Base-by-base conservation (phyloP, 116 monocot species). In the Zostera marina region DNA sequence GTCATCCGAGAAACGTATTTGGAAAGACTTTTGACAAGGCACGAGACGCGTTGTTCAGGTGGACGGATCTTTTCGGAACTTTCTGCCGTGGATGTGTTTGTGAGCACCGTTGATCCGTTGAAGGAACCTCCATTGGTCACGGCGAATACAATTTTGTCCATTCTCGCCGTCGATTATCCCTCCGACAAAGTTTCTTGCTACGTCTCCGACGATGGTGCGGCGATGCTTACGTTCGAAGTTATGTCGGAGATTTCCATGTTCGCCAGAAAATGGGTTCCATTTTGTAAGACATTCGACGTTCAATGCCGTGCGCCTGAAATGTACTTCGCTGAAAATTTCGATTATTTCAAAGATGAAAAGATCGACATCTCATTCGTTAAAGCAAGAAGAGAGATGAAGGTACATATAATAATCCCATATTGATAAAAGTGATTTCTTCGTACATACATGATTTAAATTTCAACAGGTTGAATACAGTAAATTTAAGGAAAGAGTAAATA, bases 1-100 rank as follows among this genome's bases (percentile, higher is more conserved):
- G 70, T 92, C 43, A 77, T 65, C 42, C 70, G 92, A 1, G 74
- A 87, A 68, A 92, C 92, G 22, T 83, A 92, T 72, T 77, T 87
- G 25, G 87, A 92, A 55, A 79, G 92, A 32, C 81, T 92, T 45
- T 66, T 87, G 9, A 43, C 74, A 42, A 59, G 60, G 60, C 46
- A 16, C 32, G 32, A 32, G 32, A 38, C 61, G 54, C 26, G 17
- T 44, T 14, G 6, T 0, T 44, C 42, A 43, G 14, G 14, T 45
- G 59, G 41, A 41, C 14, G 26, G 8, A 22, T 42, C 1, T 8
- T 3, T 16, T 59, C 42, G 39, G 25, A 40, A 1, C 59, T 41
- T 32, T 11, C 59, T 0, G 9, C 59, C 9, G 59, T 59, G 12
- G 59, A 59, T 42, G 15, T 59, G 10, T 59, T 59, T 32, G 41